Evolutionary conservation across 176 grass and related monocot genomes (phyloP).

Genomic region (Elaeis guineensis): DNA sequence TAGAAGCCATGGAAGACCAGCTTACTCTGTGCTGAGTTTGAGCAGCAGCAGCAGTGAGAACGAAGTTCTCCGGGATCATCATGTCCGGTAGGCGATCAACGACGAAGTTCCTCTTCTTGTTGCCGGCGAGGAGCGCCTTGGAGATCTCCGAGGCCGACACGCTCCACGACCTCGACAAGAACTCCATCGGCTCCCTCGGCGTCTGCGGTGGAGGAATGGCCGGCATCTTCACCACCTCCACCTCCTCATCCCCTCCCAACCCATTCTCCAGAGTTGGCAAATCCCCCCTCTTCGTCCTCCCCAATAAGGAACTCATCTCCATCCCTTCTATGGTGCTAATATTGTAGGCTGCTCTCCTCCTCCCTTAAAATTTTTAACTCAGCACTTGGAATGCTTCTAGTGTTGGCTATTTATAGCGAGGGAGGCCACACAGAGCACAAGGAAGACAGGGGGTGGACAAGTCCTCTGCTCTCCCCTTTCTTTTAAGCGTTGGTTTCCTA

Average conservation of each 20-base stretch:
- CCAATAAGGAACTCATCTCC: conserved; percentile 16
- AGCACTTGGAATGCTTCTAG: not conserved
- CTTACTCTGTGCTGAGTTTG: too few relatives aligned
- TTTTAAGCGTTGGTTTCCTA: conserved; percentile 17
- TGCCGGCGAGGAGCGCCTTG: conserved; percentile 39
- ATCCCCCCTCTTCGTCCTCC: conserved; percentile 14
- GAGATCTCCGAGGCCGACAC: conserved; percentile 78
- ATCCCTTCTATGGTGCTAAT: not conserved
- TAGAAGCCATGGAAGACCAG: too few relatives aligned
- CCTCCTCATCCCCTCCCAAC: conserved; percentile 30
- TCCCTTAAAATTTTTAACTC: too few relatives aligned
- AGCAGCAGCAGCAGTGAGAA: conserved; percentile 1
- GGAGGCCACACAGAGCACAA: conserved; percentile 54
- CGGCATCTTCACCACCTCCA: not conserved
- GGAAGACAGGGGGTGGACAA: conserved; percentile 55
- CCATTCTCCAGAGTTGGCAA: not conserved
- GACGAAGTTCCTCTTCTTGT: conserved; percentile 40
- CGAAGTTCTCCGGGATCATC: conserved; percentile 33
- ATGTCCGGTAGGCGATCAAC: conserved; percentile 37
- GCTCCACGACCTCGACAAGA: conserved; percentile 70
- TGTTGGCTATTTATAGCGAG: conserved; percentile 9
- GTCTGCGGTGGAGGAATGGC: conserved; percentile 71
- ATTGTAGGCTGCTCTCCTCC: too few relatives aligned
- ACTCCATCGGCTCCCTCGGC: conserved; percentile 74
- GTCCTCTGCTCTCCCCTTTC: conserved; percentile 38